Percentiles rank a stretch among this genome's conserved stretches.
These are phyloP conservation scores for Bocquillonia castaneifolia DNA, from an alignment of 441 rosid genomes.

Conservation along the genomic window DNA sequence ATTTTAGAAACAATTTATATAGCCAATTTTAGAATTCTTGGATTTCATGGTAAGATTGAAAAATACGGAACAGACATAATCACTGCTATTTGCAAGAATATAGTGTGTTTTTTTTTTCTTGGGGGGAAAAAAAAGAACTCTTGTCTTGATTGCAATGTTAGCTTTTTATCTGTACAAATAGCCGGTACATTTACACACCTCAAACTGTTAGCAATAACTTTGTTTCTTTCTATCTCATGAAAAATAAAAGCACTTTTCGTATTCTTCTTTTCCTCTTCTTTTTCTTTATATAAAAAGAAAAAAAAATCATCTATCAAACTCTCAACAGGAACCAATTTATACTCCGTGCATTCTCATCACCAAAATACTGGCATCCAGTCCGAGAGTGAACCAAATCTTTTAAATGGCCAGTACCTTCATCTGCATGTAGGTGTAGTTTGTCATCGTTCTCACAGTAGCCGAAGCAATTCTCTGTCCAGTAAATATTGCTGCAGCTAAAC, in stretches of 20 bases:
- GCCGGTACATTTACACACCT: conserved; percentile 23
- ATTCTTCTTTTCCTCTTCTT: not conserved
- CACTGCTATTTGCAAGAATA: no score
- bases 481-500: not conserved
- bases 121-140: no score
- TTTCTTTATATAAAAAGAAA: not conserved
- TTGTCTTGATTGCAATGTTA: not conserved
- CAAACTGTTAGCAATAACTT: conserved; percentile 17
- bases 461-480: not conserved
- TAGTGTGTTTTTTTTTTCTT: no score
- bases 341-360: no score
- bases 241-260: not conserved
- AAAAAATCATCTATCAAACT: not conserved
- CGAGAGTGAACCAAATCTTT: not conserved
- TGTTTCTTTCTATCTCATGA: not conserved
- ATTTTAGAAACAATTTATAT: no score
- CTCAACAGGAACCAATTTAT: not conserved
- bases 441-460: not conserved
- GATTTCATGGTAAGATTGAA: no score
- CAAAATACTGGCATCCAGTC: no score
- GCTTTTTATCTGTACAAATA: conserved; percentile 11
- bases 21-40: no score
- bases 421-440: not conserved
- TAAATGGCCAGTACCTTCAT: not conserved
- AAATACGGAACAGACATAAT: no score